Percentiles rank a stretch among this genome's conserved stretches.
phyloP scores from a whole-genome alignment of 805 yeast species.

The Brettanomyces bruxellensis region DNA sequence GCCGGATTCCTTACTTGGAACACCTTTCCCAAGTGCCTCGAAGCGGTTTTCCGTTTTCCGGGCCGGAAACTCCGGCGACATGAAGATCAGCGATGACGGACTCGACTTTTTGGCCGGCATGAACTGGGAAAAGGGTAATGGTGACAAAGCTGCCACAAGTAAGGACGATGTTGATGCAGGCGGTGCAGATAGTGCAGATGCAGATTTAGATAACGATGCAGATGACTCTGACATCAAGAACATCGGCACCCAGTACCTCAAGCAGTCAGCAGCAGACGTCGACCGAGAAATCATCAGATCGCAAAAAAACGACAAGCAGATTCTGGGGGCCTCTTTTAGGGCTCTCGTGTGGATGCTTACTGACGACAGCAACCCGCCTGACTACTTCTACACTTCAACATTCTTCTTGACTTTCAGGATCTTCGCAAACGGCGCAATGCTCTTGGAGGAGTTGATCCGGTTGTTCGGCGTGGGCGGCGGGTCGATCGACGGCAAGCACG shows the following conservation, averaged over 20 bases:
- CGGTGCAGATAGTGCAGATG: conserved; percentile 1
- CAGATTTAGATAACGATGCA: conserved; percentile 1
- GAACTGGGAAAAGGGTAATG: conserved; percentile 7
- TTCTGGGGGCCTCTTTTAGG: conserved; percentile 64
- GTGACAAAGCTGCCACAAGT: conserved; percentile 5
- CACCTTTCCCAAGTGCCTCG: conserved; percentile 7
- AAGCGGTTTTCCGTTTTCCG: conserved; percentile 43
- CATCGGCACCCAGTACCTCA: background rate
- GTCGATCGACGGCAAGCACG: background rate
- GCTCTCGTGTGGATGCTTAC: conserved; percentile 60
- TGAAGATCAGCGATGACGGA: conserved; percentile 40
- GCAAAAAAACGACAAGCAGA: conserved; percentile 30
- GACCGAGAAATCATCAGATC: background rate
- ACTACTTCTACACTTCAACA: conserved; percentile 59
- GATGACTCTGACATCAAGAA: background rate
- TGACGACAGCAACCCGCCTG: conserved; percentile 56
- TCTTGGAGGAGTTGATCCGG: conserved; percentile 57
- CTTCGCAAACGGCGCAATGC: conserved; percentile 57
- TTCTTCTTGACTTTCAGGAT: conserved; percentile 71
- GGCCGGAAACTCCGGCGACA: conserved; percentile 40
- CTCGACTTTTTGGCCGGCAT: conserved; percentile 30
- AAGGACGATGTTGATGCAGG: conserved; percentile 10
- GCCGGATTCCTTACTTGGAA: background rate
- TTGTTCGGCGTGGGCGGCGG: conserved; percentile 49
- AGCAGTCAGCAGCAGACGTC: background rate